Conservation (phyloP, 345 rosid species). For the Hibiscus mutabilis region DNA sequence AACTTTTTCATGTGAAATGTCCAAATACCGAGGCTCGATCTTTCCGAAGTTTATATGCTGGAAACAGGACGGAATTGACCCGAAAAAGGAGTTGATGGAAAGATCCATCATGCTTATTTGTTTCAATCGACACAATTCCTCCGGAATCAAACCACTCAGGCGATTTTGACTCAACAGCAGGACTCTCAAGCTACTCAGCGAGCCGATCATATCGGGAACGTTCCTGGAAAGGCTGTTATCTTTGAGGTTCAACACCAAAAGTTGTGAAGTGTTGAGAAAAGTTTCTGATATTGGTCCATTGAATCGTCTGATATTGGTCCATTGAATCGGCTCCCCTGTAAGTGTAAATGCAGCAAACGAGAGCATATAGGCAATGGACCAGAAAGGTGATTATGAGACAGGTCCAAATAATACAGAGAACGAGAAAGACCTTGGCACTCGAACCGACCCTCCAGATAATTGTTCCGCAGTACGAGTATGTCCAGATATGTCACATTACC, state of each 20-base stretch:
- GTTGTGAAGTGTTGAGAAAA: not conserved
- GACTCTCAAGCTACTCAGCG: not conserved
- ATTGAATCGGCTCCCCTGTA: not conserved
- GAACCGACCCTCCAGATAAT: conserved; percentile 10
- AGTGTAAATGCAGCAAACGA: not conserved
- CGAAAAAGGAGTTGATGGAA: conserved; percentile 11
- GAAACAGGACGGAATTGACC: not conserved
- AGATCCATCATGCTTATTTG: not conserved
- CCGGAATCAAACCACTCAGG: conserved; percentile 6
- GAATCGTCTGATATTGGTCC: too few species aligned
- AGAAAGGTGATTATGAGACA: conserved; percentile 3
- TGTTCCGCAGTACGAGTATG: not conserved
- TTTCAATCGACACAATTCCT: not conserved
- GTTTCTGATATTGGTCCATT: not conserved
- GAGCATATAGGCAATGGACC: not conserved
- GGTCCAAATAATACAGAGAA: not conserved
- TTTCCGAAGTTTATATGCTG: not conserved
- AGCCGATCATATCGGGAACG: not conserved
- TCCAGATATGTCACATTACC: not conserved
- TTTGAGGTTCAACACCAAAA: not conserved
- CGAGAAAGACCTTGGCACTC: not conserved
- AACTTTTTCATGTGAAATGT: not conserved
- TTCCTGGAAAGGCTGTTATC: not conserved
- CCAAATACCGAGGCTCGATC: not conserved
- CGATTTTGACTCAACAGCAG: not conserved